Percentiles rank a stretch among this genome's conserved stretches.
These are phyloP conservation scores for Heliophila coronopifolia DNA, from an alignment of 441 rosid genomes.

Conservation along the genomic window DNA sequence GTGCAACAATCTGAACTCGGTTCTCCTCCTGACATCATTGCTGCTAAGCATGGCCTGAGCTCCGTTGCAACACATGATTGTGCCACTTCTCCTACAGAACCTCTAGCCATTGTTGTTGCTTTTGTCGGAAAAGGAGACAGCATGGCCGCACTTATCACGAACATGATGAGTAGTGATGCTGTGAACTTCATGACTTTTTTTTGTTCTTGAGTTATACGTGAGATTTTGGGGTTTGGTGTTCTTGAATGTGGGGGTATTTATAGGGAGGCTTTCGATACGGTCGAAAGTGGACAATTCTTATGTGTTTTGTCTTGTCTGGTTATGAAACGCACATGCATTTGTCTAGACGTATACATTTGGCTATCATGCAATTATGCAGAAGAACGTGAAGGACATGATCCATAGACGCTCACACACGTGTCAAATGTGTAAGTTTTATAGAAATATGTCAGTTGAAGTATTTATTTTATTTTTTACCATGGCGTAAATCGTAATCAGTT, in stretches of 20 bases:
- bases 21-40: not conserved
- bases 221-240: too few relatives aligned
- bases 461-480: too few relatives aligned
- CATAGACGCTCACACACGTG: not conserved
- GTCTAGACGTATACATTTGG: too few relatives aligned
- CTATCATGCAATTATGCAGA: too few relatives aligned
- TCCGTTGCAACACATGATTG: not conserved
- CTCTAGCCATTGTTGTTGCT: not conserved
- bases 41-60: not conserved
- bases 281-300: too few relatives aligned
- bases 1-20: not conserved
- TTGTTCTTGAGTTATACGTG: too few relatives aligned
- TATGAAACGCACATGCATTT: too few relatives aligned
- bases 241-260: too few relatives aligned
- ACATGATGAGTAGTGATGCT: not conserved
- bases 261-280: too few relatives aligned
- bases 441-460: too few relatives aligned
- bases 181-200: not conserved
- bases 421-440: not conserved
- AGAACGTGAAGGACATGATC: not conserved
- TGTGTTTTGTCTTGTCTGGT: too few relatives aligned
- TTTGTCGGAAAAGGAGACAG: not conserved
- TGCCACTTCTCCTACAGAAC: not conserved
- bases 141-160: not conserved
- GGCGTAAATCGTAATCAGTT: too few relatives aligned